Evolutionary conservation across 164 flowering plant genomes (phyloP).

Genomic region (Sextonia rubra): DNA sequence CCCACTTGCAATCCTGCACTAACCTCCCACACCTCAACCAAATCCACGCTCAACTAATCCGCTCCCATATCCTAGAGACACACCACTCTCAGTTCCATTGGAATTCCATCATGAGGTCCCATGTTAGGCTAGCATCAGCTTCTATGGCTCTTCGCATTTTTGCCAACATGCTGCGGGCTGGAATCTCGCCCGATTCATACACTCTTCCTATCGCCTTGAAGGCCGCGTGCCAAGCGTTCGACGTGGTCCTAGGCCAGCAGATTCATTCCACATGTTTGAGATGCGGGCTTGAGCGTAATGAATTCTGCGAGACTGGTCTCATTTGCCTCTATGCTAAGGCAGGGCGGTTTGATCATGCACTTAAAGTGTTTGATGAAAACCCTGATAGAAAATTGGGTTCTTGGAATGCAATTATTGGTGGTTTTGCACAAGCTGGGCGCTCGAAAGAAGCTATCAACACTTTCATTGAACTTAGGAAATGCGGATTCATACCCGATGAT

Average conservation of each 20-base stretch:
- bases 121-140: constrained; percentile 35
- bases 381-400: constrained; percentile 52
- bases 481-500: constrained; percentile 53
- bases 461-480: constrained; percentile 34
- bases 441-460: constrained; percentile 35
- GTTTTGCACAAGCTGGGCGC: constrained; percentile 49
- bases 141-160: constrained; percentile 29
- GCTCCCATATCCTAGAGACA: constrained; percentile 27
- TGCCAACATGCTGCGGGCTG: constrained; percentile 38
- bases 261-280: constrained; percentile 36
- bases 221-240: constrained; percentile 33
- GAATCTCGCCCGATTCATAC: constrained; percentile 47
- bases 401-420: constrained; percentile 61
- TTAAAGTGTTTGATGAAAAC: constrained; percentile 50
- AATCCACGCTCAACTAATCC: constrained; percentile 33
- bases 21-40: constrained; percentile 28
- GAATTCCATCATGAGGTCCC: constrained; percentile 51
- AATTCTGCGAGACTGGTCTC: constrained; percentile 59
- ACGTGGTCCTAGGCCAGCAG: constrained; percentile 24
- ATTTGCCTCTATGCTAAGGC: constrained; percentile 40
- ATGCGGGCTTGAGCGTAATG: constrained; percentile 37
- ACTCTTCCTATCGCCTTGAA: constrained; percentile 53
- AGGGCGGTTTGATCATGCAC: constrained; percentile 46
- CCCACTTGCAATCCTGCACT: constrained; percentile 33
- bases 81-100: constrained; percentile 38